Conservation (phyloP, 176 grass and related monocot species). For the Calamus simplicifolius region DNA sequence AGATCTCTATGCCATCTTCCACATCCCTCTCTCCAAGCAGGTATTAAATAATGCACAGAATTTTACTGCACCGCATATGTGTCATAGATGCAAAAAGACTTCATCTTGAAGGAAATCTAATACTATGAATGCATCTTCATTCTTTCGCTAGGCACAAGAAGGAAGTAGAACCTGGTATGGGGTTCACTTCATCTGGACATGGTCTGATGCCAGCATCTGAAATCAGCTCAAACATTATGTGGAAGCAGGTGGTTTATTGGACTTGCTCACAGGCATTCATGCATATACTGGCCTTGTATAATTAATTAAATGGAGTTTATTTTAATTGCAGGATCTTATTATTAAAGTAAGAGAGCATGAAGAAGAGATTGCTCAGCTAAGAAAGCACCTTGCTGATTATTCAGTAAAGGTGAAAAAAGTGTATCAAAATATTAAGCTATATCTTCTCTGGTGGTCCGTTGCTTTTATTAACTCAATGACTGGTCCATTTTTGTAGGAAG, state of each 20-base stretch:
- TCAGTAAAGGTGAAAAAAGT: conserved; percentile 48
- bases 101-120: background rate
- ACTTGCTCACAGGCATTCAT: no score
- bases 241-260: conserved; percentile 55
- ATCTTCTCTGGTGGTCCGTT: background rate
- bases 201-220: conserved; percentile 46
- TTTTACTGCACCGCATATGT: background rate
- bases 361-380: conserved; percentile 82
- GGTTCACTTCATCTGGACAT: conserved; percentile 40
- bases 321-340: conserved; percentile 47
- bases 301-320: no score
- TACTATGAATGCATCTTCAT: conserved; percentile 7
- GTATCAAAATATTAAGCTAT: background rate
- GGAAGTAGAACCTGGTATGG: conserved; percentile 49
- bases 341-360: conserved; percentile 61
- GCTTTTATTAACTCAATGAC: conserved; percentile 26
- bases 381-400: conserved; percentile 73
- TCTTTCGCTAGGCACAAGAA: conserved; percentile 46
- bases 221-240: conserved; percentile 43
- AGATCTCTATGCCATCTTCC: conserved; percentile 70
- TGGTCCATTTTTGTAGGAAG: conserved; percentile 46
- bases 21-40: conserved; percentile 72
- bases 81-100: no score
- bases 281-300: no score
- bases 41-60: conserved; percentile 21